phyloP scores from a whole-genome alignment of 148 eudicot species.

The Persicaria tinctoria region DNA sequence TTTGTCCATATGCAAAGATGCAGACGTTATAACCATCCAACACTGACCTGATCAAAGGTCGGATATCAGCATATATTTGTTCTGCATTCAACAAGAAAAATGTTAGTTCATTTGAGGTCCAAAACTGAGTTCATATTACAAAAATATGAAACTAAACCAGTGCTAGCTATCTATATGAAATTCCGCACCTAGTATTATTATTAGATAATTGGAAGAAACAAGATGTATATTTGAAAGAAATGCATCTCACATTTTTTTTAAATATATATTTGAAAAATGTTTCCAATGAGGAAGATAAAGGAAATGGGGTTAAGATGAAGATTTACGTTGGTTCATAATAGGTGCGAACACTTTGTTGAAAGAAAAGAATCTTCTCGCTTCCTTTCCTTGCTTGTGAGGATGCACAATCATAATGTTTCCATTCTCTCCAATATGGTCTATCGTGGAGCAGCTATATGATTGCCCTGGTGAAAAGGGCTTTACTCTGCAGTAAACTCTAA shows the following conservation, averaged over 20 bases:
- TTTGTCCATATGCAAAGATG: constrained; percentile 96
- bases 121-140: not conserved
- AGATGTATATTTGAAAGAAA: not conserved
- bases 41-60: constrained; percentile 80
- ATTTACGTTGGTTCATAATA: constrained; percentile 5
- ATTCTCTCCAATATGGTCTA: constrained; percentile 77
- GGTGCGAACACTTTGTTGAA: constrained; percentile 11
- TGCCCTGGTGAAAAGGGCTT: constrained; percentile 64
- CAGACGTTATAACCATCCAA: constrained; percentile 95
- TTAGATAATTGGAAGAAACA: no score
- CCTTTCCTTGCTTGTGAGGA: constrained; percentile 6
- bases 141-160: not conserved
- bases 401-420: constrained; percentile 47
- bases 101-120: not conserved
- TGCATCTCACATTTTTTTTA: not conserved
- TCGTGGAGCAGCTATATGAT: constrained; percentile 42
- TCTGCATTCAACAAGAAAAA: constrained; percentile 26
- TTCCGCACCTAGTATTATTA: not conserved
- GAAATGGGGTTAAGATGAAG: not conserved
- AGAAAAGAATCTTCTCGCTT: constrained; percentile 2
- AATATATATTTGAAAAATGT: not conserved
- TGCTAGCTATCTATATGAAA: not conserved
- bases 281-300: not conserved
- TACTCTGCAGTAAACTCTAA: constrained; percentile 89
- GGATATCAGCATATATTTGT: constrained; percentile 82